Evolutionary conservation across 1,284 basidiomycete species (phyloP).

Genomic region (Fomes fomentarius): DNA sequence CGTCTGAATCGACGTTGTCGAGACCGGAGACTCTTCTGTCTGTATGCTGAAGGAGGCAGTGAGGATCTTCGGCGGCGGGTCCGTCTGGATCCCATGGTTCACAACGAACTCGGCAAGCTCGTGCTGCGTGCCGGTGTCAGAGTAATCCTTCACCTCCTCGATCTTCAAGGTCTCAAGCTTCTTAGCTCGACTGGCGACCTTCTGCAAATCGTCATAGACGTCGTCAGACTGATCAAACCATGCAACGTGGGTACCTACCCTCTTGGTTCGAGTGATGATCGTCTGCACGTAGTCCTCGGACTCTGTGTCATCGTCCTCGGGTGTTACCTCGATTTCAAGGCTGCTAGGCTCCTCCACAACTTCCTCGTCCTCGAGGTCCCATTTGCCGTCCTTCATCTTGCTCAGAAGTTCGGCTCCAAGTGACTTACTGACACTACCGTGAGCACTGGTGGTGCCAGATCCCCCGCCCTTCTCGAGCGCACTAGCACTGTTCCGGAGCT

Average conservation of each 20-base stretch:
- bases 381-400: constrained; percentile 55
- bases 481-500: constrained; percentile 65
- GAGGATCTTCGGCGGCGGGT: constrained; percentile 35
- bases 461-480: constrained; percentile 39
- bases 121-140: constrained; percentile 70
- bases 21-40: constrained; percentile 34
- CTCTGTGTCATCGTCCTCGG: constrained; percentile 55
- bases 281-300: constrained; percentile 80
- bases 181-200: constrained; percentile 62
- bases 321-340: constrained; percentile 29
- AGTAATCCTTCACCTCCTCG: constrained; percentile 72
- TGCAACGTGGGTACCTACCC: constrained; percentile 47
- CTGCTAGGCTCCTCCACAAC: constrained; percentile 28
- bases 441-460: constrained; percentile 45
- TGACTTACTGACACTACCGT: constrained; percentile 73
- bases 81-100: constrained; percentile 43
- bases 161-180: constrained; percentile 54
- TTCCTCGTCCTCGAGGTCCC: constrained; percentile 51
- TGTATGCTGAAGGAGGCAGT: constrained; percentile 38
- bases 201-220: constrained; percentile 43
- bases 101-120: constrained; percentile 51
- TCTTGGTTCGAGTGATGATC: constrained; percentile 78
- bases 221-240: background rate
- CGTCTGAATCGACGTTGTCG: constrained; percentile 45
- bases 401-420: constrained; percentile 80